These are phyloP conservation scores for Plectranthus barbatus DNA, from an alignment of 257 asterid genomes.

Conservation along the genomic window DNA sequence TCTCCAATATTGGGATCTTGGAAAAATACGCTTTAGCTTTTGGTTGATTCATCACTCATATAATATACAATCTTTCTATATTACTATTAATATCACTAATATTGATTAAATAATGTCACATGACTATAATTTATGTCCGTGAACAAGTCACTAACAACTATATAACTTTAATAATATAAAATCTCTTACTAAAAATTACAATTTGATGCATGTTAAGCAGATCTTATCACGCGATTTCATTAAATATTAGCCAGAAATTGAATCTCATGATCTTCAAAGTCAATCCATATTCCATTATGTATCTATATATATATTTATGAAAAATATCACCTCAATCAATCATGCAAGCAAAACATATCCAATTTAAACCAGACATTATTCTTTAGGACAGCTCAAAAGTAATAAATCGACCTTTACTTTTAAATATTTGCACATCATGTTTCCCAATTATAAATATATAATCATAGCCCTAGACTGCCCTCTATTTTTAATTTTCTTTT, in stretches of 20 bases:
- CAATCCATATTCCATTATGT: neutral
- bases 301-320: neutral
- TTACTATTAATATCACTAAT: neutral
- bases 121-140: neutral
- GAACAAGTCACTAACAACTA: neutral
- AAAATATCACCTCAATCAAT: neutral
- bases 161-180: neutral
- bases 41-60: too few species aligned
- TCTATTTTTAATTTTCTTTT: neutral
- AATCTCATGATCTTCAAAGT: neutral
- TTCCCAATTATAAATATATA: neutral
- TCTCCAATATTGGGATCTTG: neutral
- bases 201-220: neutral
- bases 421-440: neutral
- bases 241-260: neutral
- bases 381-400: constrained; percentile 24
- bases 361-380: constrained; percentile 10
- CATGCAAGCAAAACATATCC: neutral
- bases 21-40: neutral
- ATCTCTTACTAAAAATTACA: neutral
- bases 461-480: neutral
- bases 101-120: too few species aligned
- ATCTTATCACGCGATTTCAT: neutral
- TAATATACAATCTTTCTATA: too few species aligned
- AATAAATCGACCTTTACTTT: constrained; percentile 14